Conservation (phyloP, 116 monocot genomes). For the Zostera marina region DNA sequence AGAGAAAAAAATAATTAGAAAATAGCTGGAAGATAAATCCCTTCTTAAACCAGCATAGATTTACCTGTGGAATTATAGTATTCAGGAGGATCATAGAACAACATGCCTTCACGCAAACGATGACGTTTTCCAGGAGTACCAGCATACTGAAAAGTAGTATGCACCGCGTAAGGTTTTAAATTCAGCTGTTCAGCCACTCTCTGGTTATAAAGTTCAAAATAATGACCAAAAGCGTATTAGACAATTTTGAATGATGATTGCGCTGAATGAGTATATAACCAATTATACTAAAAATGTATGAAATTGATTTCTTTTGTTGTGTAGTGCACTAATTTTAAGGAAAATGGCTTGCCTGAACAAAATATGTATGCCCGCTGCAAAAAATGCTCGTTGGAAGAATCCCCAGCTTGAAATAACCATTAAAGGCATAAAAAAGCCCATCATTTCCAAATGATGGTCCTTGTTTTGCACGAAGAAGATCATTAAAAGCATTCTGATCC, state of each 20-base stretch:
- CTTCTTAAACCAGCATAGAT: neutral
- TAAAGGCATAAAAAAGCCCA: constrained; percentile 68
- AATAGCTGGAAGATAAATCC: neutral
- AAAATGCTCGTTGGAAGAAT: constrained; percentile 90
- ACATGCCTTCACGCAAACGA: constrained; percentile 81
- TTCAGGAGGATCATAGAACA: constrained; percentile 66
- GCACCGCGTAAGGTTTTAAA: constrained; percentile 87
- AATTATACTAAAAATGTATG: neutral
- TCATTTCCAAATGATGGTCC: constrained; percentile 52
- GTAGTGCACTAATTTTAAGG: neutral
- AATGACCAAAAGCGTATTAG: neutral
- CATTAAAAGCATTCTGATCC: constrained; percentile 89
- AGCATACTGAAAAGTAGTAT: constrained; percentile 91
- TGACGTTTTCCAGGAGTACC: constrained; percentile 92
- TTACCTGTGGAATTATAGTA: constrained; percentile 78
- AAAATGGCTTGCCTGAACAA: constrained; percentile 62
- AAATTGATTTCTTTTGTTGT: neutral
- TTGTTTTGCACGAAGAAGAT: constrained; percentile 37
- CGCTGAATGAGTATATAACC: neutral
- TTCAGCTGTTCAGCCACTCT: constrained; percentile 36
- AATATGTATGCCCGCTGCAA: constrained; percentile 96
- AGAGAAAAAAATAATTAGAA: too few relatives aligned
- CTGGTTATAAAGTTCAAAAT: constrained; percentile 1
- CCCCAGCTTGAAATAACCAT: constrained; percentile 76
- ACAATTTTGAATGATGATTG: neutral